Conservation (phyloP, 768 basidiomycete genomes). For the Hygrocybe coccinea region DNA sequence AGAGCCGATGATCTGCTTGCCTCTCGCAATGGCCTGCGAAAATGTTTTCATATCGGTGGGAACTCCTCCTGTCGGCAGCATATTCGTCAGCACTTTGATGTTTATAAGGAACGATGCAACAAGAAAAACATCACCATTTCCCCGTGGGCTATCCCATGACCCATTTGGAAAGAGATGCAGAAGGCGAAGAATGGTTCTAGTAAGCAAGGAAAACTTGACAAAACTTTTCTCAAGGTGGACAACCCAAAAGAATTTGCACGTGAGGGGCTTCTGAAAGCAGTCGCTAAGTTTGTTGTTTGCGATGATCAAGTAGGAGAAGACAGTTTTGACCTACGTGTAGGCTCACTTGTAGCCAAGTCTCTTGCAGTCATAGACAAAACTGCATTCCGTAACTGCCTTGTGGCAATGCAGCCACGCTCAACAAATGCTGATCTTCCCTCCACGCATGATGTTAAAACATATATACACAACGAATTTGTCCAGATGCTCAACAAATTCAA, state of each 20-base stretch:
- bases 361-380: constrained; percentile 11
- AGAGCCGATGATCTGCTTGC: background rate
- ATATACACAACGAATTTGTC: constrained; percentile 18
- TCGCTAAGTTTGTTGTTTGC: constrained; percentile 15
- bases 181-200: background rate
- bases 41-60: constrained; percentile 11
- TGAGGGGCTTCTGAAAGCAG: constrained; percentile 7
- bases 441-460: constrained; percentile 12
- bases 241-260: constrained; percentile 10
- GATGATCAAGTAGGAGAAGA: constrained; percentile 15
- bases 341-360: constrained; percentile 6
- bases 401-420: constrained; percentile 16
- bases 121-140: constrained; percentile 1
- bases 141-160: constrained; percentile 3
- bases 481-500: constrained; percentile 2
- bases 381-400: constrained; percentile 15
- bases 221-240: background rate
- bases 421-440: constrained; percentile 12
- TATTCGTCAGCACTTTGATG: constrained; percentile 15
- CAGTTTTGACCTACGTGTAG: background rate
- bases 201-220: background rate
- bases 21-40: background rate
- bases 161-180: background rate
- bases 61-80: constrained; percentile 12
- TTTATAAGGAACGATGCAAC: constrained; percentile 9